Conservation (phyloP, 73 alveolate genomes). For the Stentor roeselii region DNA sequence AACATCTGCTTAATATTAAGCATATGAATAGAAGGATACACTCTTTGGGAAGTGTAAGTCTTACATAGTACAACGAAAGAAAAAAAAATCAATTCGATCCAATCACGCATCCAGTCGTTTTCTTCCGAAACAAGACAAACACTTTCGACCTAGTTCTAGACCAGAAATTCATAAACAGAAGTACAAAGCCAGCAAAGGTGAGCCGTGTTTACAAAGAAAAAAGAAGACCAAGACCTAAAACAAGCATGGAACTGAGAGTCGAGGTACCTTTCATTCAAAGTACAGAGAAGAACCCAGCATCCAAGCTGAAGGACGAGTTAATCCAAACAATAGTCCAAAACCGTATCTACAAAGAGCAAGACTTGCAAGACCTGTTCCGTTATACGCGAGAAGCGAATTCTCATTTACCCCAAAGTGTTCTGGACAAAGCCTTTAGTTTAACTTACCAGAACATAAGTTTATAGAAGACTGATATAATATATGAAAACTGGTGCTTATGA, state of each 20-base stretch:
- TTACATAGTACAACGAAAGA: not conserved
- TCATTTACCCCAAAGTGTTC: not conserved
- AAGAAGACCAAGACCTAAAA: not conserved
- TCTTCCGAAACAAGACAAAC: not conserved
- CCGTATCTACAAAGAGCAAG: not conserved
- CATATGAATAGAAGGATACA: conserved; percentile 20
- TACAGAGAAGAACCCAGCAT: not conserved
- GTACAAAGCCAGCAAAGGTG: not conserved
- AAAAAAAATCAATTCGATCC: conserved; percentile 23
- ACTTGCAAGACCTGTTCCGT: not conserved
- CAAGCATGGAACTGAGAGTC: not conserved
- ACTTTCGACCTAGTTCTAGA: not conserved
- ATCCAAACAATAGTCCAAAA: not conserved
- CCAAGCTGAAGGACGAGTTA: not conserved
- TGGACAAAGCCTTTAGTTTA: not conserved
- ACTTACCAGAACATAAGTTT: not conserved
- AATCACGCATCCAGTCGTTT: conserved; percentile 17
- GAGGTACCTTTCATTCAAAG: not conserved
- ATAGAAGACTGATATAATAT: too few relatives aligned
- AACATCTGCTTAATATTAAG: conserved; percentile 16
- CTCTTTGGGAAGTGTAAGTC: not conserved
- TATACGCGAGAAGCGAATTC: not conserved
- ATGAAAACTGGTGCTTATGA: too few relatives aligned
- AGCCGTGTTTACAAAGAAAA: not conserved
- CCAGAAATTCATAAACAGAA: not conserved